Conservation (phyloP, 306 rosid species). For the Casuarina glauca region DNA sequence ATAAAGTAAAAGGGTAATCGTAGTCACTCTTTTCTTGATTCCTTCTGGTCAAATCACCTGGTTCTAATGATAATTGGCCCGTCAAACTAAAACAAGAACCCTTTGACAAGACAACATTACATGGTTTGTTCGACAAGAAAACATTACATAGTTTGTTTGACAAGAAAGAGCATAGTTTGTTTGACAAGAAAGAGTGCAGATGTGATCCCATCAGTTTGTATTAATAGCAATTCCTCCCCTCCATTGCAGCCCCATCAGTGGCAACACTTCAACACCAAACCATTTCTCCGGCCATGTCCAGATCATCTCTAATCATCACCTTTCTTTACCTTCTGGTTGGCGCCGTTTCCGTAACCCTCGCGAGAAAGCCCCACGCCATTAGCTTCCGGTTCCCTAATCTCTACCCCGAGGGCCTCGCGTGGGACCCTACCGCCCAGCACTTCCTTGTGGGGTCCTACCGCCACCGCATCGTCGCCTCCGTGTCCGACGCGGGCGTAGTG, state of each 20-base stretch:
- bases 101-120: constrained; percentile 11
- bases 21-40: no score
- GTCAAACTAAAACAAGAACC: background rate
- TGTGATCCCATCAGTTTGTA: no score
- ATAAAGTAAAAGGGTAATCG: no score
- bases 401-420: constrained; percentile 68
- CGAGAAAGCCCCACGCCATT: constrained; percentile 51
- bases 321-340: constrained; percentile 25
- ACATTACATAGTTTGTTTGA: background rate
- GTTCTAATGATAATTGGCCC: background rate
- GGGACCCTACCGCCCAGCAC: constrained; percentile 69
- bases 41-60: no score
- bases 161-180: constrained; percentile 18
- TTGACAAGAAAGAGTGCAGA: constrained; percentile 13
- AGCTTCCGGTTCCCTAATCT: constrained; percentile 71
- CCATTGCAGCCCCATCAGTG: no score
- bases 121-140: constrained; percentile 23
- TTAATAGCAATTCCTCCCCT: no score
- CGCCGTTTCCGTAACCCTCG: constrained; percentile 30
- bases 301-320: constrained; percentile 1
- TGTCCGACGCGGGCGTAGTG: constrained; percentile 70
- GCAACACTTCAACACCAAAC: background rate
- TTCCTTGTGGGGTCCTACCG: constrained; percentile 61
- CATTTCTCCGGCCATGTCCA: constrained; percentile 20
- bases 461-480: constrained; percentile 54